Base-by-base conservation (phyloP, 192 early-diverging fungal species). In the Gryganskiella cystojenkinii region DNA sequence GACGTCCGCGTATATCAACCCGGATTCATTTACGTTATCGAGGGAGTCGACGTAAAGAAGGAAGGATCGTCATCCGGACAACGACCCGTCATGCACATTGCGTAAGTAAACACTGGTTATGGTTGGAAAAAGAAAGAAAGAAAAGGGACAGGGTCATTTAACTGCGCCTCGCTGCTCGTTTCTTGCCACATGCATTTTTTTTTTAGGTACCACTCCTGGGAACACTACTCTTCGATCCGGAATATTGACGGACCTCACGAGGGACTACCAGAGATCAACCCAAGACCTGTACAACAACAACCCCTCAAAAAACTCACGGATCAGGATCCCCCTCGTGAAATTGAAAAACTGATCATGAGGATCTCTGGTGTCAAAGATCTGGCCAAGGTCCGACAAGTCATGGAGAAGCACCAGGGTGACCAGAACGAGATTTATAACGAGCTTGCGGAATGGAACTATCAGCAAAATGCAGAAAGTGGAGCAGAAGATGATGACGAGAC, bases 221-320 rank as follows among this genome's bases (percentile, higher is more conserved):
- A 93, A 60, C 92, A 91, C 64, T 93, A 93, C 47, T 91, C 89
- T 44, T 93, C 92, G 1, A 88, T 93, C 28, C 78, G 91, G 4
- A 92, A 91, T 49, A 80, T 83, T 22, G 72, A 79, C 47, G 92
- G 91, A 0, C 91, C 92, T 19, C 80, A 85, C 24, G 73, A 69
- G 1, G 92, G 92, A 15, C 70, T 82, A 47, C 91, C 92, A 3
- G 71, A 88, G 30, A 90, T 92, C 25, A 87, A 84, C 28, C 73
- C 61, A 4, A 37, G 40, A 14, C 17, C 25, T 40, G 25, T 43
- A 0, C 51, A 55, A 27, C 55, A 55, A 31, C 33, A 47, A 31
- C 68, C 58, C 10, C 76, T 80, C 15, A 53, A 69, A 33, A 69
- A 68, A 22, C 53, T 81, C 17, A 67, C 61, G 6, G 56, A 66